These are phyloP conservation scores for Linum tenue DNA, from an alignment of 345 rosid species.

Conservation along the genomic window DNA sequence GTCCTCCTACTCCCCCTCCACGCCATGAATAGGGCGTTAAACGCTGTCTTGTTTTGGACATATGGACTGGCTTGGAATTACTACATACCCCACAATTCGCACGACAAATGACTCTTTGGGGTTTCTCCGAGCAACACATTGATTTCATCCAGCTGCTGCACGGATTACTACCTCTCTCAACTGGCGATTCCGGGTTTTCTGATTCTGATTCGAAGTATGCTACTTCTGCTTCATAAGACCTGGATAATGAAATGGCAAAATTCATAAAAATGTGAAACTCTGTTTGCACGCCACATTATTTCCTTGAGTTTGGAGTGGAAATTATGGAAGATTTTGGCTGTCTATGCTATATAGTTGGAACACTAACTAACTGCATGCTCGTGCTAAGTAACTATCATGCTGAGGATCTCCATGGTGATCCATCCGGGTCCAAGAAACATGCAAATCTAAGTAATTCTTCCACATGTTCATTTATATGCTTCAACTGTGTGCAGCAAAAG, in stretches of 20 bases:
- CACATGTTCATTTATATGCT: too few species aligned
- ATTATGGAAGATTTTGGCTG: too few species aligned
- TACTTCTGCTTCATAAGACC: conserved; percentile 86
- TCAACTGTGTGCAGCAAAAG: too few species aligned
- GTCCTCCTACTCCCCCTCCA: conserved; percentile 25
- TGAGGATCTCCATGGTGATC: too few species aligned
- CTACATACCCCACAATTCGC: conserved; percentile 57
- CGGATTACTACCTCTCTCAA: conserved; percentile 24
- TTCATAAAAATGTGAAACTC: neutral
- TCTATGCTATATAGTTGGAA: too few species aligned
- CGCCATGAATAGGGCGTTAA: conserved; percentile 22
- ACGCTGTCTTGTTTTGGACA: conserved; percentile 9
- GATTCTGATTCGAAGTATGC: conserved; percentile 50
- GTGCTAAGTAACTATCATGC: too few species aligned
- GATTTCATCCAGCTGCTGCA: conserved; percentile 27
- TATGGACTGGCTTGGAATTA: conserved; percentile 26
- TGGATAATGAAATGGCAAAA: conserved; percentile 14
- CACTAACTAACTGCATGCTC: too few species aligned
- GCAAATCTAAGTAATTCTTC: too few species aligned
- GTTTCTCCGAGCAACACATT: conserved; percentile 30
- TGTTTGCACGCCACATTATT: too few species aligned
- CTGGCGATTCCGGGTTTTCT: conserved; percentile 24
- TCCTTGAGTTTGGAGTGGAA: too few species aligned
- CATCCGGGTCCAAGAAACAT: too few species aligned
- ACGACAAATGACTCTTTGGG: conserved; percentile 57